Conservation (phyloP, 148 eudicot genomes). For the Heliosperma pusillum region DNA sequence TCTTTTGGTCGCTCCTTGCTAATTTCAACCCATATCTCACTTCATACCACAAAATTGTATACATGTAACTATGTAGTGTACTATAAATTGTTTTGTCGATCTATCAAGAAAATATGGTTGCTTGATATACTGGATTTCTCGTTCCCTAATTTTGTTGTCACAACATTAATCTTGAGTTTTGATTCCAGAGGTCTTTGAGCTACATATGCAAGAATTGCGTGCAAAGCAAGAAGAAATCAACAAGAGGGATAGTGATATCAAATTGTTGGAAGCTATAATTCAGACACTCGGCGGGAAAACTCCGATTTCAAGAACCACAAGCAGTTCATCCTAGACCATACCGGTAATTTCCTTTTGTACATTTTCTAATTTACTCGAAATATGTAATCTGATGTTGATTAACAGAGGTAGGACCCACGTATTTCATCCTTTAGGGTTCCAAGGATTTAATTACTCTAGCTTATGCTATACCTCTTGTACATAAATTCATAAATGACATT, state of each 20-base stretch:
- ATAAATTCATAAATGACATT: conserved; percentile 2
- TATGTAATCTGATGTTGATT: neutral
- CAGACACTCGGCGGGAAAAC: conserved; percentile 82
- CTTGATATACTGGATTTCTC: neutral
- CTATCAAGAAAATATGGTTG: neutral
- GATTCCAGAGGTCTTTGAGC: conserved; percentile 80
- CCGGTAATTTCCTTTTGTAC: neutral
- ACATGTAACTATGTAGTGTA: too few species aligned
- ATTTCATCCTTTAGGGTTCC: neutral
- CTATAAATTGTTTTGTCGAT: too few species aligned
- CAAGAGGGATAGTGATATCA: conserved; percentile 85
- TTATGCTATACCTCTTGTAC: conserved; percentile 3
- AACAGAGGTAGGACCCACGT: neutral
- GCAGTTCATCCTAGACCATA: conserved; percentile 15
- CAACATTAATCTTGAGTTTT: conserved; percentile 4
- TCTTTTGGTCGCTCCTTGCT: too few species aligned
- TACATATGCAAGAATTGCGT: conserved; percentile 86
- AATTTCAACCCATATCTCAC: neutral
- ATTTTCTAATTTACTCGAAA: neutral
- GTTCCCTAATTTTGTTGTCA: neutral
- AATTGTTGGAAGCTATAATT: conserved; percentile 84
- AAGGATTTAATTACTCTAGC: neutral
- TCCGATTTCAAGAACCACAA: conserved; percentile 31
- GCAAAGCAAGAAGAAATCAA: conserved; percentile 82
- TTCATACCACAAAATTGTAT: neutral